phyloP scores from a whole-genome alignment of 164 flowering plant species.

The Tinospora cordifolia region DNA sequence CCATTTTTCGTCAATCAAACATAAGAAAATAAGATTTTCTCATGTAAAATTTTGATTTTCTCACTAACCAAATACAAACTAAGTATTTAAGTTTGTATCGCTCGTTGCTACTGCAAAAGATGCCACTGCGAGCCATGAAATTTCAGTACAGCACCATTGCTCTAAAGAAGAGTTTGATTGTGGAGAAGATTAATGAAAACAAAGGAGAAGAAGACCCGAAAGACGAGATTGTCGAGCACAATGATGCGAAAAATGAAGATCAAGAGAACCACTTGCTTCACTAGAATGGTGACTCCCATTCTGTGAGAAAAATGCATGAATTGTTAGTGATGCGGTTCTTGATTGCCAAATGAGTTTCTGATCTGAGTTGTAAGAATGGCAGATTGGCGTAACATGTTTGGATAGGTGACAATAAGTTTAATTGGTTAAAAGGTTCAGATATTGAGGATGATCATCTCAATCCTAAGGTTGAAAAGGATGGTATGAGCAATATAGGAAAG shows the following conservation, averaged over 20 bases:
- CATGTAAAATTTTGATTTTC: no score
- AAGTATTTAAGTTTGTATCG: background rate
- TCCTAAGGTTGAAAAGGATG: constrained; percentile 18
- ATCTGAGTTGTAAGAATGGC: background rate
- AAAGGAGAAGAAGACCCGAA: constrained; percentile 4
- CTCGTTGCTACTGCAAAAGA: background rate
- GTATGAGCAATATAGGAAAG: background rate
- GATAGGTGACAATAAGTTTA: constrained; percentile 4
- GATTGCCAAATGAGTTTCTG: background rate
- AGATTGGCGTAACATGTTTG: background rate
- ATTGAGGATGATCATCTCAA: constrained; percentile 13
- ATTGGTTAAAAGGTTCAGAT: constrained; percentile 14
- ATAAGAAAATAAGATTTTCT: no score
- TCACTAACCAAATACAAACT: no score
- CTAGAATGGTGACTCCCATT: constrained; percentile 1
- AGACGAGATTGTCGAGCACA: constrained; percentile 5
- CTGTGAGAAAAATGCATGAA: background rate
- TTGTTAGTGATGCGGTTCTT: background rate
- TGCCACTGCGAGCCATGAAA: constrained; percentile 24
- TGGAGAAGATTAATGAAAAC: background rate
- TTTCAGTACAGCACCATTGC: constrained; percentile 14
- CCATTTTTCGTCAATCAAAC: no score
- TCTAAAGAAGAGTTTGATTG: constrained; percentile 19
- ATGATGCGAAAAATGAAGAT: background rate
- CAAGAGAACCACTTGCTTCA: background rate